Evolutionary conservation across 805 yeast species (phyloP).

Genomic region (Hanseniaspora thailandica): DNA sequence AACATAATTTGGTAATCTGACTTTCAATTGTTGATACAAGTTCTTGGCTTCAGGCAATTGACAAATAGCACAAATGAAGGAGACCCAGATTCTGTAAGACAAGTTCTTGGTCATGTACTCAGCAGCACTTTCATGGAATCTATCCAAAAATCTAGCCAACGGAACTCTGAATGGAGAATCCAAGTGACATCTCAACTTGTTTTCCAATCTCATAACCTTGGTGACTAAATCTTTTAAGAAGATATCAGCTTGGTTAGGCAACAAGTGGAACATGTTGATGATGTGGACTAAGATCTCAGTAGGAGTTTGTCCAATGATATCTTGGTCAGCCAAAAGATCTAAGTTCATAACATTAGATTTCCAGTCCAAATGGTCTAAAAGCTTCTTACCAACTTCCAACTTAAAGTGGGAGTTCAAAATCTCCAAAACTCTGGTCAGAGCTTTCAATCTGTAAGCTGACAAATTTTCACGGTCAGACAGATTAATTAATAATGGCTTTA

Average conservation of each 20-base stretch:
- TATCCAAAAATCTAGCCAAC: conserved; percentile 68
- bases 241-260: conserved; percentile 86
- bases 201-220: conserved; percentile 67
- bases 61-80: conserved; percentile 28
- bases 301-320: conserved; percentile 65
- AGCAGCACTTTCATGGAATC: conserved; percentile 66
- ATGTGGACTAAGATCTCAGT: conserved; percentile 83
- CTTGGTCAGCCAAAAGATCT: conserved; percentile 66
- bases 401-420: conserved; percentile 83
- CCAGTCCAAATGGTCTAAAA: conserved; percentile 85
- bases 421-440: conserved; percentile 75
- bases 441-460: conserved; percentile 81
- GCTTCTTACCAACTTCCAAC: conserved; percentile 89
- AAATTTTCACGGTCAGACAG: conserved; percentile 84
- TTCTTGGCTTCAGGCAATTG: conserved; percentile 29
- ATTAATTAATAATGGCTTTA: conserved; percentile 91
- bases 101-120: conserved; percentile 59
- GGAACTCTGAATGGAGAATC: conserved; percentile 87
- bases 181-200: conserved; percentile 70
- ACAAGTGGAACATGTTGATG: conserved; percentile 75
- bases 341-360: conserved; percentile 83
- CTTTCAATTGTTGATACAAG: conserved; percentile 45
- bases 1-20: conserved; percentile 39
- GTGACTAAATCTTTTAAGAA: conserved; percentile 78
- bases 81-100: conserved; percentile 48